A percentile compares a stretch with the other conserved stretches of the same genome.
Evolutionary conservation across 169 alveolate genomes (phyloP).

Genomic region (Haemoproteus tartakovskyi): DNA sequence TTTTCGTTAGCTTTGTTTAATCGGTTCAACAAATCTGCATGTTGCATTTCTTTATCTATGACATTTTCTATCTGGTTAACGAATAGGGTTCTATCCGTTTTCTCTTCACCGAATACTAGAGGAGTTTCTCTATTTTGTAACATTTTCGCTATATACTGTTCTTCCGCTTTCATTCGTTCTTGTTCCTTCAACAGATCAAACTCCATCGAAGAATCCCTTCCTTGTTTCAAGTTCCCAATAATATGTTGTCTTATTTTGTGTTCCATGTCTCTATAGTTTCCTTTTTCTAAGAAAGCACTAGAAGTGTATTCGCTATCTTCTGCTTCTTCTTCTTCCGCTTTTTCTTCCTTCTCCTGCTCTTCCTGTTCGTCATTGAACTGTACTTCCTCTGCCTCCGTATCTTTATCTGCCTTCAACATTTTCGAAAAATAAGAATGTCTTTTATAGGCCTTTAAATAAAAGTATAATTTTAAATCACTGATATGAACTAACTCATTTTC

Average conservation of each 20-base stretch:
- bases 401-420: slow-evolving; percentile 15
- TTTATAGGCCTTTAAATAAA: slow-evolving; percentile 36
- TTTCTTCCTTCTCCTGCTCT: neutral
- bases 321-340: neutral
- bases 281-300: neutral
- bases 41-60: slow-evolving; percentile 29
- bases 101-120: too few species aligned
- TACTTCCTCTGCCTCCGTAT: too few species aligned
- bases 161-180: too few species aligned
- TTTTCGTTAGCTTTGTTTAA: slow-evolving; percentile 29
- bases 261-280: neutral
- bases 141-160: too few species aligned
- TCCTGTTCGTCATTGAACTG: neutral
- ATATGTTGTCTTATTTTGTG: too few species aligned
- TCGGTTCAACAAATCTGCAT: slow-evolving; percentile 24
- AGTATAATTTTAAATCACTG: slow-evolving; percentile 37
- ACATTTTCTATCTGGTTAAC: slow-evolving; percentile 12
- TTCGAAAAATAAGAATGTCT: slow-evolving; percentile 44
- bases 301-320: neutral
- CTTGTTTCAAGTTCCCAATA: too few species aligned
- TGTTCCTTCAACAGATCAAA: too few species aligned
- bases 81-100: too few species aligned
- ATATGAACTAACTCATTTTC: slow-evolving; percentile 38
- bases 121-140: too few species aligned
- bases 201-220: too few species aligned